Base-by-base conservation (phyloP, 2,329 filamentous ascomycete genomes). In the Raffaelea albimanens region DNA sequence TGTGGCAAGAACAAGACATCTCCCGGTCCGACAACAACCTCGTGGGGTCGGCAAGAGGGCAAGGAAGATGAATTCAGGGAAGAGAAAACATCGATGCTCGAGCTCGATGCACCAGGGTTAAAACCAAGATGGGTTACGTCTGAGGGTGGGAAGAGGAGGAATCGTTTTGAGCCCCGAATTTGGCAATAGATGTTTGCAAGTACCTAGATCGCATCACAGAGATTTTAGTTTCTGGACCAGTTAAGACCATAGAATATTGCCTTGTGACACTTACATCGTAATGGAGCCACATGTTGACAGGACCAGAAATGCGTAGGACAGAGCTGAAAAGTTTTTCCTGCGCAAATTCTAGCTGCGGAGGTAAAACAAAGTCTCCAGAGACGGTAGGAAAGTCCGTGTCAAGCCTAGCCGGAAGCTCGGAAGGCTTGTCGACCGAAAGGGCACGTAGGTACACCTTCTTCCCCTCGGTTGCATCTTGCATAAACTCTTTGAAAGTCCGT, bases 111-210 rank as follows among this genome's bases (percentile, higher is more conserved):
- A 0, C 89, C 88, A 0, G 88, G 78, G 0, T 80, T 76, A 60
- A 95, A 85, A 3, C 76, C 73, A 1, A 95, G 71, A 33, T 78
- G 67, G 19, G 71, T 70, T 18, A 93, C 80, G 57, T 95, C 87
- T 2, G 72, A 69, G 0, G 90, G 89, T 1, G 87, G 87, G 60
- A 88, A 95, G 2, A 95, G 71, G 4, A 87, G 64, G 49, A 94
- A 71, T 23, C 76, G 75, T 60, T 93, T 94, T 1, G 75, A 73
- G 4, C 89, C 88, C 34, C 69, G 67, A 45, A 95, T 74, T 60
- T 95, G 89, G 57, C 83, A 88, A 51, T 93, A 83, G 3, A 95
- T 72, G 57, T 95, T 95, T 44, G 87, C 86, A 75, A 94, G 89
- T 16, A 93, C 87, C 76, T 85, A 49, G 7, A 29, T 13, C 7